These are phyloP conservation scores for Vaccinium corymbosum DNA, from an alignment of 148 eudicot genomes.

Conservation along the genomic window DNA sequence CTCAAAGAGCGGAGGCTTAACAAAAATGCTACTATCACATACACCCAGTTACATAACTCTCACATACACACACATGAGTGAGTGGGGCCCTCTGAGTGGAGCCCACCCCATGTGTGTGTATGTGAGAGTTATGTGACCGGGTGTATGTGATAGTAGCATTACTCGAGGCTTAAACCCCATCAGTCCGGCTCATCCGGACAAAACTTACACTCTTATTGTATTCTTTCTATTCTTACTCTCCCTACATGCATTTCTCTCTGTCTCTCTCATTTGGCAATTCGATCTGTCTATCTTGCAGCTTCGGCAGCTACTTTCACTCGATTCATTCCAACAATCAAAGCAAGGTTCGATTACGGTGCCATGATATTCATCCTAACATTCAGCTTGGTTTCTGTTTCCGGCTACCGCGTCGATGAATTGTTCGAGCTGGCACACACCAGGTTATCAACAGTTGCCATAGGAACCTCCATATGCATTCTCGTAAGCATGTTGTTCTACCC, in stretches of 20 bases:
- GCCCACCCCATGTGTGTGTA: too few relatives aligned
- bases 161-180: too few relatives aligned
- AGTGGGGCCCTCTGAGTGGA: too few relatives aligned
- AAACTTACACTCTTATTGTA: neutral
- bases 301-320: constrained; percentile 69
- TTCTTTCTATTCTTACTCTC: neutral
- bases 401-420: constrained; percentile 71
- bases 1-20: too few relatives aligned
- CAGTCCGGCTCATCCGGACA: too few relatives aligned
- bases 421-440: constrained; percentile 65
- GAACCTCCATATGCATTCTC: constrained; percentile 67
- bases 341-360: constrained; percentile 80
- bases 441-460: constrained; percentile 63
- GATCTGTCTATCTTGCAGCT: constrained; percentile 40
- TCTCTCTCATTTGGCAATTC: neutral
- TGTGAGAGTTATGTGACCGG: too few relatives aligned
- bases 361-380: constrained; percentile 92
- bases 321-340: constrained; percentile 78
- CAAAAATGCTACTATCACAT: too few relatives aligned
- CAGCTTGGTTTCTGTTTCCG: constrained; percentile 77
- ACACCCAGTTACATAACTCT: too few relatives aligned
- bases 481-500: constrained; percentile 64
- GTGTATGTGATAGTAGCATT: too few relatives aligned
- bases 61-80: too few relatives aligned
- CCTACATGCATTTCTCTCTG: neutral